Evolutionary conservation across 306 rosid genomes (phyloP).

Genomic region (Fragaria ananassa): DNA sequence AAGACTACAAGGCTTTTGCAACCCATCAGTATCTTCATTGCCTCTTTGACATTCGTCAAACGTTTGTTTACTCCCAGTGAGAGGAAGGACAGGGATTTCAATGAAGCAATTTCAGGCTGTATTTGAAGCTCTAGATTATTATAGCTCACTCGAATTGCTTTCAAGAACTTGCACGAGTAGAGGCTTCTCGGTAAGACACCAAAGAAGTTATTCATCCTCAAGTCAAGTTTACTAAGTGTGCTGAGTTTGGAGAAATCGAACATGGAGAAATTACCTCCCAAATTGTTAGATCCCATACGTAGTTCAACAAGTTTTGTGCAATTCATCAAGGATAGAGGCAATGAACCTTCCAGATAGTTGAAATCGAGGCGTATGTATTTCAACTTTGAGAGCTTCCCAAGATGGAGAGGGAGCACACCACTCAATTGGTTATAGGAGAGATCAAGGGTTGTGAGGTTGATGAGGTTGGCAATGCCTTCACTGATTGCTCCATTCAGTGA

Average conservation of each 20-base stretch:
- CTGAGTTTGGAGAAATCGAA: background rate
- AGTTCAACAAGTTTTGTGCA: background rate
- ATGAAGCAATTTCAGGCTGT: background rate
- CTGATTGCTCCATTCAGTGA: background rate
- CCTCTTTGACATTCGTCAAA: background rate
- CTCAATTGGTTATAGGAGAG: background rate
- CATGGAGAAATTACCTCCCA: background rate
- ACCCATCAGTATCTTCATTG: background rate
- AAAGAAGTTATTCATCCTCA: background rate
- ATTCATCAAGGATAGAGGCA: background rate
- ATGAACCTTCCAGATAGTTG: background rate
- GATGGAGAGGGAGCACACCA: background rate
- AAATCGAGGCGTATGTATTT: background rate
- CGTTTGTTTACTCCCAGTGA: background rate
- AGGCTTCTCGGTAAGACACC: conserved; percentile 3
- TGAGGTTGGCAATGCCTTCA: background rate
- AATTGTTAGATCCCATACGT: background rate
- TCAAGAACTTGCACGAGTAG: conserved; percentile 2
- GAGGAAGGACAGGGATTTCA: background rate
- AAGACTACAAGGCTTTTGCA: background rate
- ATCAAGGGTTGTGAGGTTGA: background rate
- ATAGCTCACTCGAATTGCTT: background rate
- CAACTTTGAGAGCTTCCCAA: conserved; percentile 12
- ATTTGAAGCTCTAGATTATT: background rate
- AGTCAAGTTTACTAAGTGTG: background rate